Evolutionary conservation across 179 eudicot genomes (phyloP), one percentile per base, ranked within the genome.

Genomic region (Spergularia azorica): DNA sequence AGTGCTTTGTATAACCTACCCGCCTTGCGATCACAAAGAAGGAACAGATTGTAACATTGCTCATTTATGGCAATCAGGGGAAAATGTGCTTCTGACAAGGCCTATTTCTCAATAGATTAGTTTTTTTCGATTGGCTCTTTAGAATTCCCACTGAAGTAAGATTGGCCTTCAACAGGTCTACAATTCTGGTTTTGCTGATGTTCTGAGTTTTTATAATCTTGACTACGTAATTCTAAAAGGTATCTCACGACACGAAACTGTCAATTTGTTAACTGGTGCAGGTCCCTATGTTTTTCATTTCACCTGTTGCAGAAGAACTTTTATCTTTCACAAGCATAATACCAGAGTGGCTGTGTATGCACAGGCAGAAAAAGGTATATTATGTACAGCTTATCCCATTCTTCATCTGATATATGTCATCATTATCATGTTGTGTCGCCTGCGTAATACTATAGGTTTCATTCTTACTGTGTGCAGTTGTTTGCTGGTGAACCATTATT

Each of bases 261-360:
- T 75, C 71, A 63, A 57, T 46, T 67, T 11, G 17, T 3, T 70
- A 55, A 2, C 46, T 75, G 62, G 60, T 82, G 32, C 65, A 94
- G 98, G 90, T 89, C 72, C 98, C 98, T 36, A 85, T 95, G 69
- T 94, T 83, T 72, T 71, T 93, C 63, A 77, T 93, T 62, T 95
- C 99, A 70, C 84, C 96, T 76, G 87, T 90, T 65, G 93, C 98
- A 57, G 92, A 89, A 82, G 97, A 95, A 81, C 71, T 90, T 61
- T 64, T 95, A 79, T 87, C 94, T 51, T 91, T 79, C 78, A 77
- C 89, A 54, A 91, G 81, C 86, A 86, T 90, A 55, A 85, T 95
- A 61, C 94, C 97, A 63, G 98, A 93, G 82, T 95, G 99, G 99
- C 74, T 93, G 73, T 91, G 89, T 83, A 81, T 74, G 79, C 88